phyloP scores from a whole-genome alignment of 768 basidiomycete genomes.

The Hygrophorus russula region DNA sequence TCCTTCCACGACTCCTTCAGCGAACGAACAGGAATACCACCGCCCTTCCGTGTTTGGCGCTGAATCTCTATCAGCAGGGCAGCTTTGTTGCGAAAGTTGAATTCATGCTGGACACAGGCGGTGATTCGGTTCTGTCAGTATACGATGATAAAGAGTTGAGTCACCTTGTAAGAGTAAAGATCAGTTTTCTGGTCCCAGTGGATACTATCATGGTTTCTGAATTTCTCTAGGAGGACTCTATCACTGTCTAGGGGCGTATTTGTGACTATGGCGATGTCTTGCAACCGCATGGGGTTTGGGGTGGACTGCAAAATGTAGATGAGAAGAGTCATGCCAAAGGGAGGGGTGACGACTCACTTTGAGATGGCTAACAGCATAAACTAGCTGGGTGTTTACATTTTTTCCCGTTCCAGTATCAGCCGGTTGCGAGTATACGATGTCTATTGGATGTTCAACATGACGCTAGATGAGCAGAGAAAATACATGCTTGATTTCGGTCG shows the following conservation, averaged over 20 bases:
- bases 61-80: slow-evolving; percentile 80
- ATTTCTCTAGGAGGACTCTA: slow-evolving; percentile 60
- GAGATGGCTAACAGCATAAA: slow-evolving; percentile 73
- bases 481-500: slow-evolving; percentile 46
- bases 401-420: slow-evolving; percentile 73
- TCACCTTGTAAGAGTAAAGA: slow-evolving; percentile 77
- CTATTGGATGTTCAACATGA: slow-evolving; percentile 21
- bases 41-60: slow-evolving; percentile 71
- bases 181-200: slow-evolving; percentile 74
- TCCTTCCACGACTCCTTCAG: slow-evolving; percentile 91
- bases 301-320: slow-evolving; percentile 32
- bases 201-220: slow-evolving; percentile 73
- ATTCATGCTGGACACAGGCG: slow-evolving; percentile 54
- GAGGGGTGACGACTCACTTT: slow-evolving; percentile 40
- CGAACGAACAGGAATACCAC: slow-evolving; percentile 73
- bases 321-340: not conserved
- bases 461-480: not conserved
- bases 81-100: slow-evolving; percentile 74
- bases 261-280: slow-evolving; percentile 78
- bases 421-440: slow-evolving; percentile 78
- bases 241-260: slow-evolving; percentile 72
- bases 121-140: slow-evolving; percentile 2
- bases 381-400: slow-evolving; percentile 80
- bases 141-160: slow-evolving; percentile 10
- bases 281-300: slow-evolving; percentile 72